Evolutionary conservation across 1,284 basidiomycete species (phyloP), one percentile per base, ranked within the genome.

Genomic region (Vanrija humicola): DNA sequence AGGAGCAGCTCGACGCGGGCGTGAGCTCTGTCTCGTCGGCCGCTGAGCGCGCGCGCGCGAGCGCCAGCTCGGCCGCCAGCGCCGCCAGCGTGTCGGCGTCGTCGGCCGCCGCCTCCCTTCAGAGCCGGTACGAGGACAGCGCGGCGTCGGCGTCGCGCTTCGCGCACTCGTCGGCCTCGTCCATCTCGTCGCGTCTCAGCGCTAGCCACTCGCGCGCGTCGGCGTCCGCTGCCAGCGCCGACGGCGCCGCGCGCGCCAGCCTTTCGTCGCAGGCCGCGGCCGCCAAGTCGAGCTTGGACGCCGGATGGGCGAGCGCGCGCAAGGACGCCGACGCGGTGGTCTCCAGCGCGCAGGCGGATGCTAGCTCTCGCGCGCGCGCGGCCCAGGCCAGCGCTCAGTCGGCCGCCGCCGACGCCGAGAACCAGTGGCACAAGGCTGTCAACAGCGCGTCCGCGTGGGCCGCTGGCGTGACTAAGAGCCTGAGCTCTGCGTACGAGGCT

Each of bases 1-100:
- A 77, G 61, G 69, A 77, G 57, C 73, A 73, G 47, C 72, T 71
- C 43, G 68, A 77, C 51, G 58, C 69, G 38, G 76, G 69, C 54
- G 68, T 73, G 58, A 63, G 67, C 43, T 73, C 70, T 38, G 70
- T 67, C 21, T 66, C 69, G 10, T 68, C 69, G 18, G 68, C 62
- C 40, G 59, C 68, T 21, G 48, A 62, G 29, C 48, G 46, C 46
- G 72, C 68, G 46, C 73, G 69, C 21, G 63, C 63, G 39, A 68
- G 68, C 48, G 66, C 70, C 28, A 68, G 66, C 10, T 68, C 69
- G 4, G 67, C 68, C 29, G 64, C 52, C 45, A 68, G 62, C 46
- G 62, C 61, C 12, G 48, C 52, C 1, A n/a, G 46, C 21, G 38
- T 25, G 7, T 55, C 55, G 15, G 50, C 53, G 12, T 18, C 38